Conservation (phyloP, 305 asterid genomes). For the Fraxinus baroniana region DNA sequence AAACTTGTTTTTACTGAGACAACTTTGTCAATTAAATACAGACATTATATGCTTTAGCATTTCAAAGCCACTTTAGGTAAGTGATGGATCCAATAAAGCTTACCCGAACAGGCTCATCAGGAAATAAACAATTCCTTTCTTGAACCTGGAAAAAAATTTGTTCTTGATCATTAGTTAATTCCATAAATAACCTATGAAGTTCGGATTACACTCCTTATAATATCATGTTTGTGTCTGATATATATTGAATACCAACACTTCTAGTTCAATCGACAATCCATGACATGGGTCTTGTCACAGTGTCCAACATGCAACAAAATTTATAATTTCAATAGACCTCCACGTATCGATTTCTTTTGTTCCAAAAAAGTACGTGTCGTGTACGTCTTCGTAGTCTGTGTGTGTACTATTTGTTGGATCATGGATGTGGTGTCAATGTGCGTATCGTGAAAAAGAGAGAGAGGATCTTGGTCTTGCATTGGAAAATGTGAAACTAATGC, state of each 20-base stretch:
- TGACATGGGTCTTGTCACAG: background rate
- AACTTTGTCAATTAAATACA: conserved; percentile 11
- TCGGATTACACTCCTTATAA: background rate
- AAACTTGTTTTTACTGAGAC: conserved; percentile 24
- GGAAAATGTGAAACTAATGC: conserved; percentile 35
- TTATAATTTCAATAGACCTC: background rate
- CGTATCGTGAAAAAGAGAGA: conserved; percentile 12
- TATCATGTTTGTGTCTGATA: background rate
- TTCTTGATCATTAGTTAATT: conserved; percentile 13
- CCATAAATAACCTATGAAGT: background rate
- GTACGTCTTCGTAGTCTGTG: background rate
- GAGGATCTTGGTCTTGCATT: conserved; percentile 31
- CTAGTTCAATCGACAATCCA: background rate
- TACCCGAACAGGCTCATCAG: background rate
- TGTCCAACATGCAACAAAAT: background rate
- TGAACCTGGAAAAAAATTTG: conserved; percentile 27
- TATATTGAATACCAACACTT: background rate
- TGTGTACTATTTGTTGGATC: background rate
- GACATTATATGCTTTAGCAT: background rate
- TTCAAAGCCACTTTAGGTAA: background rate
- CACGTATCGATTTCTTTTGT: background rate
- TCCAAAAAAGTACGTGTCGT: background rate
- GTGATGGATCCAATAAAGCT: background rate
- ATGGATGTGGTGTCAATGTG: background rate
- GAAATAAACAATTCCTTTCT: conserved; percentile 23